phyloP scores from a whole-genome alignment of 1,284 basidiomycete genomes.

The Inonotus obliquus region DNA sequence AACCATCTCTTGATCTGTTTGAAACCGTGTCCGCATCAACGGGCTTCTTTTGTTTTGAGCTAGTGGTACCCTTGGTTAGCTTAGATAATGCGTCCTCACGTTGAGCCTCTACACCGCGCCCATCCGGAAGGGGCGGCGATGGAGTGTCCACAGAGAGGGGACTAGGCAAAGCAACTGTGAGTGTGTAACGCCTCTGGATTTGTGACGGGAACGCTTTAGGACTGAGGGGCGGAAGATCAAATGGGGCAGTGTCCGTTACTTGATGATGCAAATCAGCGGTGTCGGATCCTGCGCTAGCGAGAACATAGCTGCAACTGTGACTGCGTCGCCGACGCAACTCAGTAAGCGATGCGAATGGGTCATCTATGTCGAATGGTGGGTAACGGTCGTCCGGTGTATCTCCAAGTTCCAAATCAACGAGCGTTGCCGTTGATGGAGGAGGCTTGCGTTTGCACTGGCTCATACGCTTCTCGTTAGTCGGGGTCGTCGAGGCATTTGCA shows the following conservation, averaged over 20 bases:
- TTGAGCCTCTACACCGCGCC: not conserved
- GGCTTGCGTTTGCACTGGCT: slow-evolving; percentile 16
- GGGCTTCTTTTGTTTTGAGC: not conserved
- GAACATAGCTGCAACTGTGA: slow-evolving; percentile 6
- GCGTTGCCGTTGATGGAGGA: not conserved
- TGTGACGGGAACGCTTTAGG: slow-evolving; percentile 12
- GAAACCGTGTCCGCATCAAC: not conserved
- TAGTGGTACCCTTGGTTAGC: not conserved
- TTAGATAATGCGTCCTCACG: slow-evolving; percentile 3
- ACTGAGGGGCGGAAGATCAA: slow-evolving; percentile 12
- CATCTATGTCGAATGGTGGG: slow-evolving; percentile 18
- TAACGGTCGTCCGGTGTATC: slow-evolving; percentile 11
- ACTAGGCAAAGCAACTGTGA: slow-evolving; percentile 14
- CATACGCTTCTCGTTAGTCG: not conserved
- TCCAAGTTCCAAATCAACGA: slow-evolving; percentile 8
- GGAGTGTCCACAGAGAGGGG: slow-evolving; percentile 5
- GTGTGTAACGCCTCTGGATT: slow-evolving; percentile 10
- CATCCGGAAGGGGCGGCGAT: not conserved
- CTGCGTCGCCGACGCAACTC: slow-evolving; percentile 16
- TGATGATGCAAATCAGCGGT: slow-evolving; percentile 2
- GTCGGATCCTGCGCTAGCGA: not conserved
- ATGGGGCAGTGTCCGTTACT: slow-evolving; percentile 8
- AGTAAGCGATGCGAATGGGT: slow-evolving; percentile 17
- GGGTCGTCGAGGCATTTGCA: not conserved
- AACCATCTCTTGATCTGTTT: slow-evolving; percentile 3